Evolutionary conservation across 2,329 filamentous ascomycete genomes (phyloP).

Genomic region (Emydomyces testavorans): DNA sequence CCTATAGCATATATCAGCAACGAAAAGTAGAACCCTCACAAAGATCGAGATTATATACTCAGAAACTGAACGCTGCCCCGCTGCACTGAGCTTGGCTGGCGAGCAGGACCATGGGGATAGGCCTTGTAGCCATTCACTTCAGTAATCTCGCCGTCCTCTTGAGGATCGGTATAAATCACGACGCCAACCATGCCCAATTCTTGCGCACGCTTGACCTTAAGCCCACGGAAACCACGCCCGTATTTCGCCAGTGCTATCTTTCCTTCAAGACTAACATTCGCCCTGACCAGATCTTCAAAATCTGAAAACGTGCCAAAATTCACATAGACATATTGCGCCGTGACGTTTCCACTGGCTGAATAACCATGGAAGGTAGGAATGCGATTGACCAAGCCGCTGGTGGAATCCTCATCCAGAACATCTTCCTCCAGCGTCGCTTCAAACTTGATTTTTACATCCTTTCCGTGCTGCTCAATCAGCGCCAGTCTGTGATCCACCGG

Average conservation of each 20-base stretch:
- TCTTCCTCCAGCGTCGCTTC: slow-evolving; percentile 77
- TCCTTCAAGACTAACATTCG: slow-evolving; percentile 63
- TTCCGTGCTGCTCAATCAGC: slow-evolving; percentile 43
- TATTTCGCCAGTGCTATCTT: slow-evolving; percentile 85
- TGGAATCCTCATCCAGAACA: slow-evolving; percentile 69
- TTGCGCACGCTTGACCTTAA: slow-evolving; percentile 87
- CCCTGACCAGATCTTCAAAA: slow-evolving; percentile 66
- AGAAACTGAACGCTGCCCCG: slow-evolving; percentile 76
- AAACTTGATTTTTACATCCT: slow-evolving; percentile 50
- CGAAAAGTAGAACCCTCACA: background rate
- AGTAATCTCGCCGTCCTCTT: slow-evolving; percentile 72
- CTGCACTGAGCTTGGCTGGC: slow-evolving; percentile 81
- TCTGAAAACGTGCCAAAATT: slow-evolving; percentile 85
- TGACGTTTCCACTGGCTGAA: slow-evolving; percentile 84
- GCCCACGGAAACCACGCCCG: slow-evolving; percentile 71
- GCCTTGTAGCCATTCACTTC: slow-evolving; percentile 66
- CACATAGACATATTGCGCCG: slow-evolving; percentile 72
- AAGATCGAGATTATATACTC: slow-evolving; percentile 42
- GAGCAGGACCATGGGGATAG: slow-evolving; percentile 77
- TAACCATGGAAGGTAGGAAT: slow-evolving; percentile 93
- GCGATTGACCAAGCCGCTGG: slow-evolving; percentile 57
- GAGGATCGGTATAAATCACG: slow-evolving; percentile 77
- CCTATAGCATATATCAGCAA: slow-evolving; percentile 29
- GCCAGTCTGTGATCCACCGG: slow-evolving; percentile 59
- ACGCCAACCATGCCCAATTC: slow-evolving; percentile 81